Evolutionary conservation across 352 stramenopile genomes (phyloP).

Genomic region (Pythium aphanidermatum): DNA sequence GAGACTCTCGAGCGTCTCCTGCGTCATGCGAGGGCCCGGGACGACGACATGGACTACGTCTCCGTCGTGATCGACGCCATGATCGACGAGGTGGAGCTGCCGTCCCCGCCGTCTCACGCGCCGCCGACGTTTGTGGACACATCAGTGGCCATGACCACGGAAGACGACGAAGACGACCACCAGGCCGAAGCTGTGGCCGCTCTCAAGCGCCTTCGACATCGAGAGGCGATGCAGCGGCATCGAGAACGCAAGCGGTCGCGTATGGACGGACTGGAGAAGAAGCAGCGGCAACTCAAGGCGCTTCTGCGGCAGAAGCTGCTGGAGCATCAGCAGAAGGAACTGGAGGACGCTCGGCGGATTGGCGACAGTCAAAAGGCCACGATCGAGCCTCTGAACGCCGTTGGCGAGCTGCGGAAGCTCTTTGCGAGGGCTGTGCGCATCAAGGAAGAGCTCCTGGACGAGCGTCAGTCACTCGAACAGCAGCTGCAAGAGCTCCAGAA

Average conservation of each 20-base stretch:
- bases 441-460: slow-evolving; percentile 19
- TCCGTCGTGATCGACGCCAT: background rate
- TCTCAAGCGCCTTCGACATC: slow-evolving; percentile 14
- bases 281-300: slow-evolving; percentile 11
- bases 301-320: slow-evolving; percentile 5
- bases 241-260: slow-evolving; percentile 20
- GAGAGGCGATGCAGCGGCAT: slow-evolving; percentile 21
- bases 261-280: slow-evolving; percentile 11
- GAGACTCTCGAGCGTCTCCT: no score
- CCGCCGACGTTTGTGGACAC: background rate
- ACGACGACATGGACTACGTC: background rate
- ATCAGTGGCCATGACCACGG: background rate
- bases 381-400: background rate
- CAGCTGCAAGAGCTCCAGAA: slow-evolving; percentile 13
- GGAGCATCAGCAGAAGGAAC: slow-evolving; percentile 3
- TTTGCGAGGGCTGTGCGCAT: slow-evolving; percentile 9
- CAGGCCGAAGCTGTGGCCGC: slow-evolving; percentile 4
- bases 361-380: background rate
- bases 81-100: background rate
- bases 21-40: background rate
- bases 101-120: background rate
- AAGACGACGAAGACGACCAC: slow-evolving; percentile 1
- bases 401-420: slow-evolving; percentile 9
- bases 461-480: slow-evolving; percentile 8
- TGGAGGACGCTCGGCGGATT: background rate